Base-by-base conservation (phyloP, 768 basidiomycete genomes). In the Mycena vitilis region DNA sequence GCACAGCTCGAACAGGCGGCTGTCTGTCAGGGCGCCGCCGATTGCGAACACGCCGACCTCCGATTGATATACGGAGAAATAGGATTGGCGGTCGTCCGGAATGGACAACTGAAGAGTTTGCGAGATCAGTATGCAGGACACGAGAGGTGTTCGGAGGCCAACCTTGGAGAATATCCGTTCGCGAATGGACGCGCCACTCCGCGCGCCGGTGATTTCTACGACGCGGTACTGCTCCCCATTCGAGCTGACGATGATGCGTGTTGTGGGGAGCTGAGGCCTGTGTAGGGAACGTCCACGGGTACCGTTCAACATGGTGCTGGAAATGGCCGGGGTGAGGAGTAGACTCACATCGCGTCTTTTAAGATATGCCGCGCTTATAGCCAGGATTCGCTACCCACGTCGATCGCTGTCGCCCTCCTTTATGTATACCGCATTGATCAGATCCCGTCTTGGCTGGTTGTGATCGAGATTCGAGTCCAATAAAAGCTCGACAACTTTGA, bases 171-270 rank as follows among this genome's bases (percentile, higher is more conserved):
- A 78, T 42, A 86, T 82, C 55, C 82, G 76, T 68, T 83, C 82
- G 25, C 86, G 83, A 71, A 87, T 82, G 68, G 74, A 82, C 53
- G 78, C 75, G 38, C 85, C 86, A 69, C 81, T 79, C 16, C 78
- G 77, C 37, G 84, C 85, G 34, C 84, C 84, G 23, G 82, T 84
- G 23, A 86, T 75, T 60, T 87, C 85, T 25, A 87, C 82, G 60
- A 85, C 82, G 51, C 80, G 75, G 71, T 87, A 87, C 65, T 85
- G 82, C 75, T 86, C 84, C 25, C 81, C 83, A 63, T 86, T 85
- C n/a, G 80, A 82, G 65, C 81, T 85, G 59, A 82, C 84, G 59
- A 87, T 81, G 37, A 87, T 78, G 60, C 83, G 83, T 22, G 84
- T 81, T 49, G 79, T 75, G 4, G 81, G 65, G 51, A 83, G 76